These are phyloP conservation scores for Colletotrichum tropicicola DNA, from an alignment of 2,329 filamentous ascomycete species.

Conservation along the genomic window DNA sequence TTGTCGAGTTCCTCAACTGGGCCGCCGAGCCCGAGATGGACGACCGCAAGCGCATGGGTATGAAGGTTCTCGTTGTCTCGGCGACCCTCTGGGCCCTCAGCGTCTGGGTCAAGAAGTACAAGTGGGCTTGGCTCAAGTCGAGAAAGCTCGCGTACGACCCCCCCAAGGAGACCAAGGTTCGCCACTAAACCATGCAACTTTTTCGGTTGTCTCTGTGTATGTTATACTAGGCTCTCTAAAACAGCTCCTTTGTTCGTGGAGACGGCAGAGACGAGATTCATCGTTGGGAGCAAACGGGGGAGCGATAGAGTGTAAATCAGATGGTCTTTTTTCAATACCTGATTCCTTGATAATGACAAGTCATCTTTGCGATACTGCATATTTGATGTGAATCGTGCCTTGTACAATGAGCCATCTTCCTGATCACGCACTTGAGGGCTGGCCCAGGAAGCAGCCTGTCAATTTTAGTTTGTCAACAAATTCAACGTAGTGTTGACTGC, in stretches of 20 bases:
- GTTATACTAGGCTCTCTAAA: conserved; percentile 45
- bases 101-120: conserved; percentile 99
- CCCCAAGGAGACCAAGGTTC: conserved; percentile 63
- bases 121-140: conserved; percentile 96
- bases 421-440: background rate
- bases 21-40: conserved; percentile 99
- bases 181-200: conserved; percentile 50
- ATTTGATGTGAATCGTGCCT: background rate
- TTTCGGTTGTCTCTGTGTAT: conserved; percentile 36
- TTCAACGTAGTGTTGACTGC: background rate
- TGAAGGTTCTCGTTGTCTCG: conserved; percentile 90
- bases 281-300: conserved; percentile 33
- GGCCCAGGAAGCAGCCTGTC: background rate
- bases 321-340: conserved; percentile 53
- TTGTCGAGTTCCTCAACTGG: conserved; percentile 99
- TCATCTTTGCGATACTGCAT: conserved; percentile 1
- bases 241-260: conserved; percentile 52
- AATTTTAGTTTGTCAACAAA: too few relatives aligned
- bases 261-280: conserved; percentile 40
- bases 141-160: conserved; percentile 92
- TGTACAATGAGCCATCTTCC: background rate
- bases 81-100: conserved; percentile 84
- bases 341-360: conserved; percentile 31
- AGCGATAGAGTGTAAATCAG: conserved; percentile 61
- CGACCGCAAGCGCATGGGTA: conserved; percentile 98